These are phyloP conservation scores for Wickerhamiella azymoides DNA, from an alignment of 805 yeast genomes.

Conservation along the genomic window DNA sequence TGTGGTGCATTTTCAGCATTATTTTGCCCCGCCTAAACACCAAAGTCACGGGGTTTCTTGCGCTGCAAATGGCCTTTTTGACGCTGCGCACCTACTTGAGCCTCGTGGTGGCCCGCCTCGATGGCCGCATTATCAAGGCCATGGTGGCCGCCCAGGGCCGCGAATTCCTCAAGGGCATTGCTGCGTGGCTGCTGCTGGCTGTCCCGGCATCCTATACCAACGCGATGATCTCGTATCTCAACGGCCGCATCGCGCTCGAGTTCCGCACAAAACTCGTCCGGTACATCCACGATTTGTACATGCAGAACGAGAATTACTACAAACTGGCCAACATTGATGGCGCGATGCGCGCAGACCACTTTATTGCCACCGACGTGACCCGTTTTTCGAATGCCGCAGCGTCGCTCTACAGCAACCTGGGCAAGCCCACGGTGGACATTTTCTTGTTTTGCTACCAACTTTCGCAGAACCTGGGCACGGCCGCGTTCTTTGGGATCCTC, in stretches of 20 bases:
- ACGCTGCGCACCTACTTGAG: conserved; percentile 78
- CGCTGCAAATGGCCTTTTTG: conserved; percentile 60
- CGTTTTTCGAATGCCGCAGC: conserved; percentile 71
- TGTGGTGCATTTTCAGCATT: conserved; percentile 63
- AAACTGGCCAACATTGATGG: conserved; percentile 49
- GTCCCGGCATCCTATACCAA: conserved; percentile 89
- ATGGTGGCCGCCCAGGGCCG: conserved; percentile 68
- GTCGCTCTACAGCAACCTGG: conserved; percentile 72
- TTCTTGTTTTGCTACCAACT: conserved; percentile 72
- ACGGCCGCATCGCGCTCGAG: conserved; percentile 61
- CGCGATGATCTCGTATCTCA: conserved; percentile 72
- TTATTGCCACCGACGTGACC: conserved; percentile 71
- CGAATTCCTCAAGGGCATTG: conserved; percentile 61
- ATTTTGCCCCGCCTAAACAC: conserved; percentile 63
- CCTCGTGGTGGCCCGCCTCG: conserved; percentile 71
- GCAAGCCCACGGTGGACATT: conserved; percentile 81
- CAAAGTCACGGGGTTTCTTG: conserved; percentile 49
- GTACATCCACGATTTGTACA: conserved; percentile 78
- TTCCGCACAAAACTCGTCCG: conserved; percentile 75
- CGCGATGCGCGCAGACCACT: conserved; percentile 62
- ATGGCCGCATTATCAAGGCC: conserved; percentile 84
- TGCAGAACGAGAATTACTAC: conserved; percentile 68
- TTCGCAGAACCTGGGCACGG: conserved; percentile 70
- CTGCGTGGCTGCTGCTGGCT: conserved; percentile 80
- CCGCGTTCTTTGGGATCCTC: conserved; percentile 74